A percentile compares a stretch with the other conserved stretches of the same genome.
phyloP scores from a whole-genome alignment of 1,284 basidiomycete genomes.

The Fomitopsis schrenkii region DNA sequence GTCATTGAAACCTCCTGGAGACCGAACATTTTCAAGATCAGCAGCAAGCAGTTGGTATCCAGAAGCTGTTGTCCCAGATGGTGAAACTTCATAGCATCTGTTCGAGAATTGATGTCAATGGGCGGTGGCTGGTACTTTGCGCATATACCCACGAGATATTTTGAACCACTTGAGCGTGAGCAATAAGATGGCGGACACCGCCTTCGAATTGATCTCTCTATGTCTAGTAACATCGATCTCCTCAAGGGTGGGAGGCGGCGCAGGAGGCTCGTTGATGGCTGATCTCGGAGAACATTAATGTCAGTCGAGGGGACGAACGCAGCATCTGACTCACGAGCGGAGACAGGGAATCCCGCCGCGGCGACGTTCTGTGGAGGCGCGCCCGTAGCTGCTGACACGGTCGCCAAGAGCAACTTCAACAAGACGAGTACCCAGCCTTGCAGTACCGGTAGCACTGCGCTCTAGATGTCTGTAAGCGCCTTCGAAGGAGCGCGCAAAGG shows the following conservation, averaged over 20 bases:
- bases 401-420: conserved; percentile 84
- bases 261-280: conserved; percentile 61
- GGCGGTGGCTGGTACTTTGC: conserved; percentile 4
- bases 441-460: conserved; percentile 75
- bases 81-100: conserved; percentile 98
- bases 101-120: conserved; percentile 1
- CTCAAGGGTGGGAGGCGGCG: conserved; percentile 81
- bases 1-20: conserved; percentile 85
- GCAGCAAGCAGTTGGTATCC: conserved; percentile 91
- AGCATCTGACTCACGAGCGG: conserved; percentile 53
- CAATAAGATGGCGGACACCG: conserved; percentile 91
- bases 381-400: conserved; percentile 74
- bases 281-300: conserved; percentile 5
- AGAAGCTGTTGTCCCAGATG: conserved; percentile 92
- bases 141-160: conserved; percentile 73
- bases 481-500: background rate
- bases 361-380: conserved; percentile 57
- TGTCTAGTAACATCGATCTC: conserved; percentile 95
- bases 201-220: conserved; percentile 97
- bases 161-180: conserved; percentile 98
- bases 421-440: conserved; percentile 88
- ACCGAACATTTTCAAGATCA: conserved; percentile 98
- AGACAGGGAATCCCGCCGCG: conserved; percentile 62
- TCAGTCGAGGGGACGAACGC: conserved; percentile 5
- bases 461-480: conserved; percentile 34